Evolutionary conservation across 306 rosid species (phyloP).

Genomic region (Cicer chorassanicum): DNA sequence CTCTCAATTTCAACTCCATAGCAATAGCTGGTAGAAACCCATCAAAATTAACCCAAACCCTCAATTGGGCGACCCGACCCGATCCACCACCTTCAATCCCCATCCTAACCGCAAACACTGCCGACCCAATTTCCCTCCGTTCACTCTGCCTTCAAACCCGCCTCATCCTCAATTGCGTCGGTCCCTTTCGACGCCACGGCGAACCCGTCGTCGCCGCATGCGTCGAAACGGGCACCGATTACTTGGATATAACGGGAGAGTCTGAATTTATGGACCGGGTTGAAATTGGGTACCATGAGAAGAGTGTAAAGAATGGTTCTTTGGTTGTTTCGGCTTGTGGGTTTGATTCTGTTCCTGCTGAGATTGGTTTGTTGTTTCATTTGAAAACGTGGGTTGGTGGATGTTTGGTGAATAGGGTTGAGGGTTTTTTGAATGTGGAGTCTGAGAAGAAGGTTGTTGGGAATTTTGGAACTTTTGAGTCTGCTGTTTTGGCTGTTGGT

Average conservation of each 20-base stretch:
- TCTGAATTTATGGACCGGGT: constrained; percentile 86
- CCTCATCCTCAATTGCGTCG: constrained; percentile 88
- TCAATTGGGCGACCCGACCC: constrained; percentile 72
- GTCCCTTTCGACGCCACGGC: constrained; percentile 88
- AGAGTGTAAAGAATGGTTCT: constrained; percentile 54
- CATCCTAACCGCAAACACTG: constrained; percentile 63
- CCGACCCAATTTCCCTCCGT: constrained; percentile 66
- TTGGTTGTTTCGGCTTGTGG: constrained; percentile 89
- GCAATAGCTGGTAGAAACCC: constrained; percentile 84
- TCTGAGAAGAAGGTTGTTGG: constrained; percentile 72
- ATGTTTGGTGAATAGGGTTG: constrained; percentile 62
- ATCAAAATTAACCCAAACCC: constrained; percentile 60
- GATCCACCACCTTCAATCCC: constrained; percentile 63
- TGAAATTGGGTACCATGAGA: constrained; percentile 58
- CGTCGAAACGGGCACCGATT: constrained; percentile 70
- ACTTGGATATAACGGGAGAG: constrained; percentile 88
- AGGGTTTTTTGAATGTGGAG: constrained; percentile 72
- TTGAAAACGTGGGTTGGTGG: constrained; percentile 69
- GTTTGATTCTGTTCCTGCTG: constrained; percentile 93
- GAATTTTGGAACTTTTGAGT: constrained; percentile 74
- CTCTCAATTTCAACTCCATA: constrained; percentile 60
- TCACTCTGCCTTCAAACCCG: constrained; percentile 64
- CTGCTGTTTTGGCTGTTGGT: constrained; percentile 77
- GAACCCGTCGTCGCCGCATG: constrained; percentile 80
- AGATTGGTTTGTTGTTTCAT: constrained; percentile 76